Conservation (phyloP, 306 rosid genomes). For the Cyamopsis tetragonoloba region DNA sequence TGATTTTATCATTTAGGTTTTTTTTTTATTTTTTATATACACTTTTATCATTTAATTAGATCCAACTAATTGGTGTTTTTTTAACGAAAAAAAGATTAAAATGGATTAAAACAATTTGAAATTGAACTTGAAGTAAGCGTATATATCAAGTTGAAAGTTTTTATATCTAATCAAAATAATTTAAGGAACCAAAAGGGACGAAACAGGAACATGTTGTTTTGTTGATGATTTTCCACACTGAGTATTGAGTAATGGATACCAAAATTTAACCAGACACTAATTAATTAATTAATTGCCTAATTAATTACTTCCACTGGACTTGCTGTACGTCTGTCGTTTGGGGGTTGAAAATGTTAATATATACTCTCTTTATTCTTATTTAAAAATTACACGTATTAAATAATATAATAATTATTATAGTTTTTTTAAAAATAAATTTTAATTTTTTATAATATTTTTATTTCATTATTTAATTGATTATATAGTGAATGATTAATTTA, state of each 20-base stretch:
- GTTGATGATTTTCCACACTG: neutral
- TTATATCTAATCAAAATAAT: neutral
- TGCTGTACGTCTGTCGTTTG: neutral
- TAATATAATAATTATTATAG: no score
- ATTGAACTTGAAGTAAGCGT: neutral
- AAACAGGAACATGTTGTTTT: neutral
- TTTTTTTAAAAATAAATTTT: no score
- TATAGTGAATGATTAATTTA: no score
- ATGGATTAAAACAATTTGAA: neutral
- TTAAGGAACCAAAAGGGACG: neutral
- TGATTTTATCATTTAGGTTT: no score
- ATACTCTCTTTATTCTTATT: no score
- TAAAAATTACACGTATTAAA: no score
- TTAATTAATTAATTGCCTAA: constrained; percentile 1
- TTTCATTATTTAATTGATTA: no score
- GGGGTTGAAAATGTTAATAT: constrained; percentile 1
- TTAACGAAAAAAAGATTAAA: neutral
- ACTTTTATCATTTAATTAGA: no score
- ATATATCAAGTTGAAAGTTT: neutral
- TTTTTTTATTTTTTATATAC: no score
- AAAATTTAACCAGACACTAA: neutral
- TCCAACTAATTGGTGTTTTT: neutral
- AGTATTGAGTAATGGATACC: neutral
- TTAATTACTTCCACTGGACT: neutral
- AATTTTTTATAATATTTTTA: no score